A percentile compares a stretch with the other conserved stretches of the same genome.
phyloP scores from a whole-genome alignment of 129 eudicot genomes.

The Pulicaria dysenterica region DNA sequence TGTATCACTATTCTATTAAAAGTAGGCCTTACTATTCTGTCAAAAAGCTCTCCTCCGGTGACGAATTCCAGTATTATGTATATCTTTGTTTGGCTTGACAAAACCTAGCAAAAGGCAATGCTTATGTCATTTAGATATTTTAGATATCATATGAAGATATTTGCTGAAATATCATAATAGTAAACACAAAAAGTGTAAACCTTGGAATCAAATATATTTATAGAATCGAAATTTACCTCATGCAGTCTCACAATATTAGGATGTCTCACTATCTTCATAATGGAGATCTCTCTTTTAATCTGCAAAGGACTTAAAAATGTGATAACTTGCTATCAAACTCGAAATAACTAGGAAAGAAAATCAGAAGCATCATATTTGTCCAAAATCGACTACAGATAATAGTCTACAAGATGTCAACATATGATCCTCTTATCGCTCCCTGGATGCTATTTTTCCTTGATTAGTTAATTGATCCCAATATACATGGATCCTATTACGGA shows the following conservation, averaged over 20 bases:
- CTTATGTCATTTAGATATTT: constrained; percentile 3
- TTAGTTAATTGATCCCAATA: neutral
- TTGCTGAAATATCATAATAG: constrained; percentile 10
- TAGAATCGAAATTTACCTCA: constrained; percentile 55
- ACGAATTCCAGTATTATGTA: constrained; percentile 89
- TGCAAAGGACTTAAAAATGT: constrained; percentile 49
- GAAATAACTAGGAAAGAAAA: constrained; percentile 5
- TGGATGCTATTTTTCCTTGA: constrained; percentile 3
- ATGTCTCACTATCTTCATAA: constrained; percentile 99
- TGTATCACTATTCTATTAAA: constrained; percentile 23
- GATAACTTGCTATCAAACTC: constrained; percentile 13
- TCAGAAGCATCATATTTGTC: constrained; percentile 10
- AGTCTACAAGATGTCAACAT: constrained; percentile 9
- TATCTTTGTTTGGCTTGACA: constrained; percentile 80
- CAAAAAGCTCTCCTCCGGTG: constrained; percentile 94
- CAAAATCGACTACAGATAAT: constrained; percentile 3
- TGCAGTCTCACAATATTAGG: constrained; percentile 88
- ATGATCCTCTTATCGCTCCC: neutral
- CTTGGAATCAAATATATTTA: constrained; percentile 4
- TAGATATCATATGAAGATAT: neutral
- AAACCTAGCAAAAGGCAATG: constrained; percentile 55
- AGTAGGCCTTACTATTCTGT: constrained; percentile 79
- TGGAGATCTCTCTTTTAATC: constrained; percentile 97
- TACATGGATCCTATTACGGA: neutral
- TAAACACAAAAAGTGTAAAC: neutral